Evolutionary conservation across 495 filamentous ascomycete species (phyloP).

Genomic region (Aspergillus olivimuriae): DNA sequence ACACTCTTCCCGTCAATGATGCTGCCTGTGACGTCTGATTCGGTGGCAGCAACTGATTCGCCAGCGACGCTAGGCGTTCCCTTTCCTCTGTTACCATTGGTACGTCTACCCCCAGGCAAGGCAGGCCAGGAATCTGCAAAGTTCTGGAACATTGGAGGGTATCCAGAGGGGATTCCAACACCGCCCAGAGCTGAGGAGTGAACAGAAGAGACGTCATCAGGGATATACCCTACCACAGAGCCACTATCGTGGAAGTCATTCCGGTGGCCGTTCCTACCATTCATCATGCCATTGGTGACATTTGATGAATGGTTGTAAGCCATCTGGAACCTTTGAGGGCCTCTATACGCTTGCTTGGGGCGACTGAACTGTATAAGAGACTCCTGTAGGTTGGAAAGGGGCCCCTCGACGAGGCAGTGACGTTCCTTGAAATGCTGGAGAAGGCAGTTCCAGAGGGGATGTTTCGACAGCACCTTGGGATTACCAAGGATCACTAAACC

Average conservation of each 20-base stretch:
- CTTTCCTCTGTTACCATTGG: constrained; percentile 55
- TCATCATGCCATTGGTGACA: constrained; percentile 42
- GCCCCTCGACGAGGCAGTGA: constrained; percentile 93
- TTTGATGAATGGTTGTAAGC: constrained; percentile 64
- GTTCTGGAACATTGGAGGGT: constrained; percentile 91
- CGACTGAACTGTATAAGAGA: constrained; percentile 92
- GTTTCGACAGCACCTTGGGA: constrained; percentile 95
- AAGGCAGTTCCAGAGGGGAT: constrained; percentile 96
- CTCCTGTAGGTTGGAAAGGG: constrained; percentile 91
- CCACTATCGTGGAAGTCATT: constrained; percentile 79
- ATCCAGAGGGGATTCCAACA: constrained; percentile 70
- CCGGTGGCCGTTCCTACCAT: constrained; percentile 45
- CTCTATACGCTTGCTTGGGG: constrained; percentile 87
- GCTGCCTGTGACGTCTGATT: constrained; percentile 71
- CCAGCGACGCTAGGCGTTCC: constrained; percentile 75
- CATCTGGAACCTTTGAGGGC: constrained; percentile 83
- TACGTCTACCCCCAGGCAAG: constrained; percentile 54
- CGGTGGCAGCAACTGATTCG: constrained; percentile 82
- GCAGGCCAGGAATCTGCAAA: constrained; percentile 89
- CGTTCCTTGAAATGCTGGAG: constrained; percentile 96
- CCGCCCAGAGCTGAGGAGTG: constrained; percentile 88
- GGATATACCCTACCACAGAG: constrained; percentile 88
- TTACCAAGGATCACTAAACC: constrained; percentile 95
- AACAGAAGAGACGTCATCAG: constrained; percentile 93
- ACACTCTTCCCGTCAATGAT: constrained; percentile 64